Evolutionary conservation across 345 rosid species (phyloP), one percentile per base, ranked within the genome.

Genomic region (Cardamine chenopodiifolia): DNA sequence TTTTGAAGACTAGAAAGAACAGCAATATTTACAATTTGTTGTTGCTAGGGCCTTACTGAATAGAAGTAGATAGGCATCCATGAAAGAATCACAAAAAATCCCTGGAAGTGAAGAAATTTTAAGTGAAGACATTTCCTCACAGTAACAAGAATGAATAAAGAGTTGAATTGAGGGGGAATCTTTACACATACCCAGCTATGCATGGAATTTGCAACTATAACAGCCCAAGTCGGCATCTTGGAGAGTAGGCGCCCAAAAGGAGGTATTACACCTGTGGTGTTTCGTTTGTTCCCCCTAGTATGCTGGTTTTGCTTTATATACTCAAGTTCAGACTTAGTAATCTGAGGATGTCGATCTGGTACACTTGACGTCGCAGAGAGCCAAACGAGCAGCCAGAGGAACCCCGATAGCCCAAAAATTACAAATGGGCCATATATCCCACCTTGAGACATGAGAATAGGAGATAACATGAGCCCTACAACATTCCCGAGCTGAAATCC

Each of bases 31-130:
- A 54, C 45, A 47, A 56, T 11, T 3, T 53, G 62, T 19, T 53
- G 55, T 37, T 34, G 15, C 2, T 55, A 50, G 25, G 52, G 75
- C 72, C 94, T 86, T 85, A 94, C 97, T 62, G 87, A 79, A 78
- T 88, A 90, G 74, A 94, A 94, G 87, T 91, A 91, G 70, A 91
- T 87, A 12, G 98, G 98, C 98, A 91, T 94, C 98, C 98, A 94
- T 19, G 98, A 88, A 74, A 94, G 98, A 81, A 94, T 90, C 78
- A 91, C 93, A 82, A 94, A 94, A 63, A 94, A 94, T 0, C 98
- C 98, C 98, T 94, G 90, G 48, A 80, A 63, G 56, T 14, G 49
- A 72, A 37, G 25, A 31, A 35, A 26, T 40, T 48, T 15, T 59
- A 49, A 47, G 23, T 64, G 25, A 44, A 23, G n/a, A 35, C 23